Conservation (phyloP, 768 basidiomycete species). For the Naganishia kalamii region DNA sequence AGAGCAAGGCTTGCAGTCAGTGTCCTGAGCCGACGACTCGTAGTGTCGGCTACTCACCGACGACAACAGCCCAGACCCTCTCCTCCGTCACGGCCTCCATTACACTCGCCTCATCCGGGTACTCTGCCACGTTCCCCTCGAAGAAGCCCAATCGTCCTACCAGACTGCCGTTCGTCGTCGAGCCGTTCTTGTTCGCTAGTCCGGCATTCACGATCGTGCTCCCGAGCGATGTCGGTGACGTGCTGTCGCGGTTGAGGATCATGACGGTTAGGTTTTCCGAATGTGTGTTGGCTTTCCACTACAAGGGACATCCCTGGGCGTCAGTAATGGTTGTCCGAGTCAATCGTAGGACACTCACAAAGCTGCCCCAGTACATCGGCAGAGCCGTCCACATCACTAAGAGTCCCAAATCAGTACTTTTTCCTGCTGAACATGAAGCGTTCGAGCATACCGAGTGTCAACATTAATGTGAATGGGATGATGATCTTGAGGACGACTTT, state of each 20-base stretch:
- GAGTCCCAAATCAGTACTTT: slow-evolving; percentile 27
- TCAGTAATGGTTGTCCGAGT: slow-evolving; percentile 28
- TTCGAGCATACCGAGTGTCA: not conserved
- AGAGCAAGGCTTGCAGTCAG: not conserved
- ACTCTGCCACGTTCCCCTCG: slow-evolving; percentile 28
- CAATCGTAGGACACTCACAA: slow-evolving; percentile 34
- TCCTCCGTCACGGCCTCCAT: slow-evolving; percentile 47
- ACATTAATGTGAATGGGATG: slow-evolving; percentile 37
- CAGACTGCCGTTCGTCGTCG: slow-evolving; percentile 20
- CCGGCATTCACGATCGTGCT: not conserved
- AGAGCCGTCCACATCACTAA: slow-evolving; percentile 50
- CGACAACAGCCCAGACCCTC: slow-evolving; percentile 50
- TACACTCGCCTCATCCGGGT: slow-evolving; percentile 41
- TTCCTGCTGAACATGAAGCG: not conserved
- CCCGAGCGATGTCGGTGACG: slow-evolving; percentile 7
- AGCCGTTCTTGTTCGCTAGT: slow-evolving; percentile 5
- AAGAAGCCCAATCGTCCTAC: slow-evolving; percentile 39
- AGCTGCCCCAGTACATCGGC: slow-evolving; percentile 47
- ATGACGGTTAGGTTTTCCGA: slow-evolving; percentile 48
- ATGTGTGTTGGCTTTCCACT: slow-evolving; percentile 40
- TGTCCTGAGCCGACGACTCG: not conserved
- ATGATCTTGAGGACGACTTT: slow-evolving; percentile 39
- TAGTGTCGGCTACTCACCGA: slow-evolving; percentile 36
- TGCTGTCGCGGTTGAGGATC: slow-evolving; percentile 49
- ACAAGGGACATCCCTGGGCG: slow-evolving; percentile 24